Evolutionary conservation across 768 basidiomycete species (phyloP), one percentile per base, ranked within the genome.

Genomic region (Russula earlei): DNA sequence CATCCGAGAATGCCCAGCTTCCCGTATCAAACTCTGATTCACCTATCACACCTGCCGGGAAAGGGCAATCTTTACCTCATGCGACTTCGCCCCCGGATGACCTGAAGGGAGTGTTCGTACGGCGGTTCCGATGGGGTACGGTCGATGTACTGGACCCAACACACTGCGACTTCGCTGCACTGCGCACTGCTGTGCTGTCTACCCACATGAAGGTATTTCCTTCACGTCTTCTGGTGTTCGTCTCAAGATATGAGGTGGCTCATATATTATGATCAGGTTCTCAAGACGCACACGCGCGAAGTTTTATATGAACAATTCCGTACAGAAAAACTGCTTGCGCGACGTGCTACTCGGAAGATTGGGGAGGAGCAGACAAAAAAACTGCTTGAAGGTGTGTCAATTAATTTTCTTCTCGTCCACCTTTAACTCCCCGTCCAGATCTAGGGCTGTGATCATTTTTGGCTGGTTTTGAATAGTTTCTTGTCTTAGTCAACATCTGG

Each of bases 241-340:
- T 14, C 11, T 19, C 17, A n/a, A 37, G 38, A 29, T 3, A 47
- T 45, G 29, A 31, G 29, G n/a, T 50, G 48, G 40, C 33, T 45
- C 38, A 48, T 44, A 45, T 55, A 22, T 15, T 22, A 66, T 37
- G 33, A 33, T 7, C 20, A 92, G 89, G 75, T 86, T 64, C 75
- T 95, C 58, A 91, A 90, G 72, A 80, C 75, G 43, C 83, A 82
- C 55, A 94, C 92, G 31, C 84, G 84, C 63, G 89, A 95, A 68
- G 87, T 91, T 54, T 71, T 94, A 70, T 97, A 97, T 68, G 94
- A 97, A 75, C 85, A 84, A 64, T 97, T 85, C 70, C 77, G 94
- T 66, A 93, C 90, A 1, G 91, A 92, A 74, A 91, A 91, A 70
- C 79, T 93, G 54, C 80, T 93, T 19, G 89, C 87, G 43, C 79